Evolutionary conservation across 306 rosid species (phyloP).

Genomic region (Oemleria cerasiformis): DNA sequence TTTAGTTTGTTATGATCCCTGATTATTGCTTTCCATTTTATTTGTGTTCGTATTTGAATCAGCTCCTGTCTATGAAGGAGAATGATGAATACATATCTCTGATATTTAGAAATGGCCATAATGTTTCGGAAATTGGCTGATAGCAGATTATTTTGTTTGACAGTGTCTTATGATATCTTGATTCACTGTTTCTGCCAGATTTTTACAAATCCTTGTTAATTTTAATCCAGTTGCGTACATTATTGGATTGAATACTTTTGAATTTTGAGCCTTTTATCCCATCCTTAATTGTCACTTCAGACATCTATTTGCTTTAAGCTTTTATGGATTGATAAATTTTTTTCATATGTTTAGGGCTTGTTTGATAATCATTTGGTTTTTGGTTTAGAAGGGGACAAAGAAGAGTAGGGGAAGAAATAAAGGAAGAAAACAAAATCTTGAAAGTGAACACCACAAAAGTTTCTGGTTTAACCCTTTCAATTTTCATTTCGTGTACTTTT

Average conservation of each 20-base stretch:
- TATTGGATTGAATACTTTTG: not conserved
- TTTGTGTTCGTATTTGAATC: constrained; percentile 29
- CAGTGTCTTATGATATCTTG: not conserved
- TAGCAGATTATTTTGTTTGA: not conserved
- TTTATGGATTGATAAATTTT: not conserved
- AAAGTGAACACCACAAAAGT: too few relatives aligned
- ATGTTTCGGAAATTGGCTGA: constrained; percentile 40
- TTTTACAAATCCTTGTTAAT: not conserved
- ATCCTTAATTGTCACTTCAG: not conserved
- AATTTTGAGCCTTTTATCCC: not conserved
- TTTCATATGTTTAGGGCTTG: not conserved
- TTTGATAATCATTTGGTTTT: too few relatives aligned
- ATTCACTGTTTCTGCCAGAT: not conserved
- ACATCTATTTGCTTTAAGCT: not conserved
- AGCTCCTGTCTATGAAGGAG: constrained; percentile 52
- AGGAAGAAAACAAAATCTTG: too few relatives aligned
- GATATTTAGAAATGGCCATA: constrained; percentile 37
- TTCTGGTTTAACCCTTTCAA: too few relatives aligned
- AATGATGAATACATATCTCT: constrained; percentile 45
- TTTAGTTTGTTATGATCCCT: constrained; percentile 23
- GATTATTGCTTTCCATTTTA: constrained; percentile 8
- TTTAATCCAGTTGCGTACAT: not conserved
- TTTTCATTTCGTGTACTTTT: too few relatives aligned
- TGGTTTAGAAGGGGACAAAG: too few relatives aligned
- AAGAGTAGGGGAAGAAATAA: too few relatives aligned